Percentiles rank a stretch among this genome's conserved stretches.
These are phyloP conservation scores for Thelephora aurantiotincta DNA, from an alignment of 768 basidiomycete species.

Conservation along the genomic window DNA sequence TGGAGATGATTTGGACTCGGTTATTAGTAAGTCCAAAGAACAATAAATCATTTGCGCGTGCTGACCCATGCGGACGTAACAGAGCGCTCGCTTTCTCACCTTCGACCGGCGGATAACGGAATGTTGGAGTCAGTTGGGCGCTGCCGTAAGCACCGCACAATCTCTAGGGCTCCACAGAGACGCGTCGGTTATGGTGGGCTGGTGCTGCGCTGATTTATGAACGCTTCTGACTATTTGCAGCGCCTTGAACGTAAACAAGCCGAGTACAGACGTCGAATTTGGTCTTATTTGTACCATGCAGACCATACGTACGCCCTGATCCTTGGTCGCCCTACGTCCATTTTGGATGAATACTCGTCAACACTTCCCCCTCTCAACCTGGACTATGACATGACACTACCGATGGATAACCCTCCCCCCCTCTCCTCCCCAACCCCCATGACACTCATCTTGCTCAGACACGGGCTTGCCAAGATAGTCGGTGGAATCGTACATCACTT, in stretches of 20 bases:
- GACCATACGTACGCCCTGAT: slow-evolving; percentile 87
- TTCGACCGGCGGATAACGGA: slow-evolving; percentile 83
- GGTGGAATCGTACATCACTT: slow-evolving; percentile 89
- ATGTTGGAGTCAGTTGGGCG: slow-evolving; percentile 92
- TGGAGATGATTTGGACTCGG: slow-evolving; percentile 88
- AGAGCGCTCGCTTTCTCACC: slow-evolving; percentile 56
- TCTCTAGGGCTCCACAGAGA: slow-evolving; percentile 89
- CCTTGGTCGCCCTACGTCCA: slow-evolving; percentile 80
- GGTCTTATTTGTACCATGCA: slow-evolving; percentile 91
- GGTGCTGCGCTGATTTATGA: background rate
- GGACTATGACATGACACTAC: slow-evolving; percentile 39
- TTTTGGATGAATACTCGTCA: slow-evolving; percentile 82
- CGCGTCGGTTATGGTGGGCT: slow-evolving; percentile 61
- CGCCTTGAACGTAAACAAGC: slow-evolving; percentile 61
- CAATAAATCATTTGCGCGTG: background rate
- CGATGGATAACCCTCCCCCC: slow-evolving; percentile 36
- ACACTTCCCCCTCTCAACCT: slow-evolving; percentile 64
- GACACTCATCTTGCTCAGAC: slow-evolving; percentile 81
- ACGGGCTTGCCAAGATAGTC: slow-evolving; percentile 71
- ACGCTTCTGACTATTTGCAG: slow-evolving; percentile 21
- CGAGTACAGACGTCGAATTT: slow-evolving; percentile 83
- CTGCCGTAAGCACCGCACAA: slow-evolving; percentile 85
- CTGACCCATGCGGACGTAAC: slow-evolving; percentile 5
- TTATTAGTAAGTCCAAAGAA: slow-evolving; percentile 36
- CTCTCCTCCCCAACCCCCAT: slow-evolving; percentile 64